Conservation (phyloP, 441 rosid species). For the Syzygium malaccense region DNA sequence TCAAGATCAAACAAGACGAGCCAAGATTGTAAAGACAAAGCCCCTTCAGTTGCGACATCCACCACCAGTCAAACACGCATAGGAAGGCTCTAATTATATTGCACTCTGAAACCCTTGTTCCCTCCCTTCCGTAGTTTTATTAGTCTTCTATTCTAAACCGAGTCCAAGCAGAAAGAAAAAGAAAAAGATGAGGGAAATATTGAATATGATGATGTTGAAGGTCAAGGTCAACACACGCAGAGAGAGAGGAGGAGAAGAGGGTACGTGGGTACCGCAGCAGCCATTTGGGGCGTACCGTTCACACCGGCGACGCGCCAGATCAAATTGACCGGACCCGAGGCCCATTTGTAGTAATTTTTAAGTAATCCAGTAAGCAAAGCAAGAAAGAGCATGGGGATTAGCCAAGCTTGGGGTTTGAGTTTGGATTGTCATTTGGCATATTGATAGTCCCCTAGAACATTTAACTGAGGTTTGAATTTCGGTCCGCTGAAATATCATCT, state of each 20-base stretch:
- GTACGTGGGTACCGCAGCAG: neutral
- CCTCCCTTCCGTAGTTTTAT: neutral
- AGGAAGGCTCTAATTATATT: neutral
- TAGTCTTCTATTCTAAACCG: neutral
- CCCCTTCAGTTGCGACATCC: neutral
- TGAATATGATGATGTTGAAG: neutral
- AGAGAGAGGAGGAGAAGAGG: neutral
- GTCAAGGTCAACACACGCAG: neutral
- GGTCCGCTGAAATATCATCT: neutral
- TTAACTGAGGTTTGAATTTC: neutral
- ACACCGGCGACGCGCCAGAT: neutral
- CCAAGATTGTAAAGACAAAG: neutral
- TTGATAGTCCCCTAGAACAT: no score
- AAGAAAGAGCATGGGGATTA: neutral
- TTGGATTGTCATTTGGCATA: neutral
- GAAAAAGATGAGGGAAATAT: neutral
- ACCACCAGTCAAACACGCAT: neutral
- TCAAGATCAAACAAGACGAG: neutral
- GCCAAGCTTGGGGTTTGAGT: neutral
- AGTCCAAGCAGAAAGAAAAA: neutral
- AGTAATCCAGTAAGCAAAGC: neutral
- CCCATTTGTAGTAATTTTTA: neutral
- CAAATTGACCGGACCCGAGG: neutral
- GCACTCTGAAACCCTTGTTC: neutral
- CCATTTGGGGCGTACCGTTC: neutral